Percentiles rank a stretch among this genome's conserved stretches.
These are phyloP conservation scores for Paspalum vaginatum DNA, from an alignment of 176 grass and related monocot genomes.

Conservation along the genomic window DNA sequence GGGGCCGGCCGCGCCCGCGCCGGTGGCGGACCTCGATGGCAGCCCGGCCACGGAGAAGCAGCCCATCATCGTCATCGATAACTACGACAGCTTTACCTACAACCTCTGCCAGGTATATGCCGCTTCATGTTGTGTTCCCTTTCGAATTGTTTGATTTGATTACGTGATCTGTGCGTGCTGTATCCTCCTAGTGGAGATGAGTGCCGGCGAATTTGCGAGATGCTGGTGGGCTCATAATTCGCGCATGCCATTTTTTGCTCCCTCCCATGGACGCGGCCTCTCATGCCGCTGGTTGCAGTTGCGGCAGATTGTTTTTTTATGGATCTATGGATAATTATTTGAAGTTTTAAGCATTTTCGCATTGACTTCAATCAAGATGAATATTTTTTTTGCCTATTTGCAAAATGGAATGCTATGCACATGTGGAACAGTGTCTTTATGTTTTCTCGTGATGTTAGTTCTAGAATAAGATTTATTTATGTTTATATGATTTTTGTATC, in stretches of 20 bases:
- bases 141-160: background rate
- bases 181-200: conserved; percentile 1
- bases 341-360: background rate
- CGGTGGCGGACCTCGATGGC: conserved; percentile 38
- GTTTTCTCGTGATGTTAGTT: background rate
- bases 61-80: conserved; percentile 91
- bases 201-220: background rate
- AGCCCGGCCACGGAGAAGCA: conserved; percentile 40
- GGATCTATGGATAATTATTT: background rate
- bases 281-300: background rate
- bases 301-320: background rate
- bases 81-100: conserved; percentile 98
- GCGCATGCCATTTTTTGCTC: background rate
- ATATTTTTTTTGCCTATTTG: background rate
- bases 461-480: background rate
- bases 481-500: background rate
- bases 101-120: conserved; percentile 90
- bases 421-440: conserved; percentile 6
- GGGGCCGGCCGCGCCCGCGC: conserved; percentile 9
- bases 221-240: background rate
- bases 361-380: background rate
- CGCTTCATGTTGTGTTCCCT: background rate
- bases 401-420: background rate
- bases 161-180: background rate
- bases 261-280: too few relatives aligned